A percentile compares a stretch with the other conserved stretches of the same genome.
phyloP scores from a whole-genome alignment of 345 rosid genomes.

The Aquilaria yunnanensis region DNA sequence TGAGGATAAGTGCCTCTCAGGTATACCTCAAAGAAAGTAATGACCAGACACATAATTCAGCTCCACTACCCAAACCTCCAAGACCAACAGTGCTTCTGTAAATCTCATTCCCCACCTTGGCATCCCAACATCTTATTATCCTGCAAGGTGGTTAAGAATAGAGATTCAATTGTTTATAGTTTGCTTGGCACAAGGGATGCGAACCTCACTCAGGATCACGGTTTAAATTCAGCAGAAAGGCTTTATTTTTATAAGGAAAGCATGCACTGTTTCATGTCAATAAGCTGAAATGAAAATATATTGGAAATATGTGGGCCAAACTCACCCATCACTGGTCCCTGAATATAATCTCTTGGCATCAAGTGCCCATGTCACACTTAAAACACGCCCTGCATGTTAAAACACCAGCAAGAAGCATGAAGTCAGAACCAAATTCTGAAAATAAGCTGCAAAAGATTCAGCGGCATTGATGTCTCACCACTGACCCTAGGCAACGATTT shows the following conservation, averaged over 20 bases:
- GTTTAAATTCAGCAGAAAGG: neutral
- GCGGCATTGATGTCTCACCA: conserved; percentile 63
- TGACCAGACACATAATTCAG: conserved; percentile 84
- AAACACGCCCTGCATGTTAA: conserved; percentile 51
- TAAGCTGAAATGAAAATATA: neutral
- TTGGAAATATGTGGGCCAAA: conserved; percentile 7
- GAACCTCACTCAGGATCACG: neutral
- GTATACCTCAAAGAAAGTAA: conserved; percentile 75
- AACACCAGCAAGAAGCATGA: conserved; percentile 9
- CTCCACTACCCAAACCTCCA: conserved; percentile 60
- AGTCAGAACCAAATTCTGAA: conserved; percentile 7
- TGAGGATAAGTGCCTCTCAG: neutral
- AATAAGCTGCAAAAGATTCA: neutral
- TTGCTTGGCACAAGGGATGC: neutral
- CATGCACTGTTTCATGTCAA: neutral
- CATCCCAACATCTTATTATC: conserved; percentile 92
- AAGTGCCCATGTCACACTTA: conserved; percentile 75
- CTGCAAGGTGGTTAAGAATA: conserved; percentile 30
- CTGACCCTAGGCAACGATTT: conserved; percentile 88
- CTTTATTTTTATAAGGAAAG: neutral
- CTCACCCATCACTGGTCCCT: conserved; percentile 95
- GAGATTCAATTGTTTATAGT: neutral
- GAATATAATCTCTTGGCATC: conserved; percentile 61
- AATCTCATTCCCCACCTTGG: conserved; percentile 51
- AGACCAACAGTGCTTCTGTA: conserved; percentile 81